Base-by-base conservation (phyloP, 108 stramenopile genomes). In the Skeletonema marinoi region DNA sequence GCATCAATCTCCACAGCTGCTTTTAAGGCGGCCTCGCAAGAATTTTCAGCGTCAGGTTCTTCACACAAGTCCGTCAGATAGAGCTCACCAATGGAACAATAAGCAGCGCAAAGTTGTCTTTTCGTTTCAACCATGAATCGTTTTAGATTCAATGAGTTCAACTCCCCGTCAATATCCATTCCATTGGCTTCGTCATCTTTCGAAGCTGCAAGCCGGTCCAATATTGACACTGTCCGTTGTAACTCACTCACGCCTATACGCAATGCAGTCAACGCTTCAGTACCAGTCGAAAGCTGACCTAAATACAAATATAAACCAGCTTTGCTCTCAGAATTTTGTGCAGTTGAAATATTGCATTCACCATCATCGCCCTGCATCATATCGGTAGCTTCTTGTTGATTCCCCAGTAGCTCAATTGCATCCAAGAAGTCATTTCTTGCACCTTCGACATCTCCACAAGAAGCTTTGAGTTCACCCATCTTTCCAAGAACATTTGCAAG, bases 61-160 rank as follows among this genome's bases (percentile, higher is more conserved):
- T 84, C 91, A 71, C 96, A 96, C 54, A 96, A 83, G 75, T 96
- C 96, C 7, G 96, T 96, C 77, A 96, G 76, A 73, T 90, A 96
- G 3, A 96, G 80, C 76, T 96, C 96, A 11, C 90, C 92, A 61
- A 94, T 77, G 10, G 88, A 85, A 71, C 93, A 93, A 74, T 88
- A 86, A 16, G 89, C 96, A 32, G 87, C 80, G 46, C 90, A 83
- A 6, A 96, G 83, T 77, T 92, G 90, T 74, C 80, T 71, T 75
- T 85, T 68, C 39, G 81, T 83, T 70, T 82, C 81, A 17, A 71
- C 48, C 10, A 74, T 76, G 72, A 42, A 71, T 60, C 66, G 70
- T 31, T 69, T 54, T 50, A 75, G 11, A 58, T 60, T 39, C 12
- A 46, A 77, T 25, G 29, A 42, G 62, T 36, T 51, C 61, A 73